Base-by-base conservation (phyloP, 768 basidiomycete genomes). In the Hortiboletus campestris region DNA sequence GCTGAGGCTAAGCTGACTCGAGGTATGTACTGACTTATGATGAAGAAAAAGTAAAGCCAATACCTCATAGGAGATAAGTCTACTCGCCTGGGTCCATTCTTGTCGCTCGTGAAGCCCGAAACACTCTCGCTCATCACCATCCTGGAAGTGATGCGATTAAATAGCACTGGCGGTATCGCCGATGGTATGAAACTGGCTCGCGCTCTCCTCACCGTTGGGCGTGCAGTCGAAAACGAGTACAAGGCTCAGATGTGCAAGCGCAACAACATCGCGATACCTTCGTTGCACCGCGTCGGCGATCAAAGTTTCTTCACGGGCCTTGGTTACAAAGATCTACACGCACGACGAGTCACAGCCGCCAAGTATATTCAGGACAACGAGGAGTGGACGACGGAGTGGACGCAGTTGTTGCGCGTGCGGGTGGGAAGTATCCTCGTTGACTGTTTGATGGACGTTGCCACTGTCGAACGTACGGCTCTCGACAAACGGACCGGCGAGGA, bases 121-220 rank as follows among this genome's bases (percentile, higher is more conserved):
- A 89, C 86, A 57, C 80, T 98, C 8, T 94, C 93, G 0, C 76
- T 96, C 17, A 84, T 98, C 64, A 89, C 91, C 11, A 93, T 98
- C 63, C 78, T 94, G 36, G 94, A 97, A 68, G 69, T 93, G 40
- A 89, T 98, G 87, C 83, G 90, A 6, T 69, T 94, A 12, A 83
- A 86, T 32, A 87, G 89, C 7, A 77, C 81, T 1, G 89, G 91
- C 7, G 90, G 91, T 13, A 78, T 94, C n/a, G 63, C 77, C 0
- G 83, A 86, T 39, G 95, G 94, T 5, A 91, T 96, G 87, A 96
- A 97, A 72, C 88, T 92, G 0, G 81, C 94, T 1, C 80, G 92
- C 0, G 91, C 90, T 0, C 77, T 97, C 56, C 74, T 97, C 20
- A 72, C 80, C 0, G 81, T 98, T 20, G 96, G 95, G 0, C 84